phyloP scores from a whole-genome alignment of 1,284 basidiomycete genomes.

The Cryptococcus neoformans region DNA sequence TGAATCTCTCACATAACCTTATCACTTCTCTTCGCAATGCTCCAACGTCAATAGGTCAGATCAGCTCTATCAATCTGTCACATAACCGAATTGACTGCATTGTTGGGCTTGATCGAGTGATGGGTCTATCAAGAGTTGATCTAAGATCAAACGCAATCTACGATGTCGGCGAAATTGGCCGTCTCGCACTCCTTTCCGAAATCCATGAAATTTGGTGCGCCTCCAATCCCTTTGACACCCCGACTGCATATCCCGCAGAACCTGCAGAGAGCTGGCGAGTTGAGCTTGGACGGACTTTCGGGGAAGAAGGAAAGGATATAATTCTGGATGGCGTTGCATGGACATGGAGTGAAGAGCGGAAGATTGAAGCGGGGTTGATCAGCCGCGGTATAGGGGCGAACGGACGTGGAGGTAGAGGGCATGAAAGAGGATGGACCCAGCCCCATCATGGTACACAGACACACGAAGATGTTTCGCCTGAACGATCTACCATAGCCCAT shows the following conservation, averaged over 20 bases:
- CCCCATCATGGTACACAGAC: not conserved
- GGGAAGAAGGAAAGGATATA: conserved; percentile 69
- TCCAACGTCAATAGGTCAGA: conserved; percentile 72
- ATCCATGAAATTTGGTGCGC: conserved; percentile 73
- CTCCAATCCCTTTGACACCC: conserved; percentile 68
- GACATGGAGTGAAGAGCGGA: conserved; percentile 71
- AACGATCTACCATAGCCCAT: not conserved
- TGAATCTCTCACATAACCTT: conserved; percentile 93
- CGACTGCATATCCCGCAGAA: not conserved
- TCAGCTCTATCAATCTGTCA: conserved; percentile 71
- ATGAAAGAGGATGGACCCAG: not conserved
- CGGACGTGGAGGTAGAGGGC: conserved; percentile 3
- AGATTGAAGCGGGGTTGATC: conserved; percentile 37
- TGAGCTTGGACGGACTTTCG: conserved; percentile 76
- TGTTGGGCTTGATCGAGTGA: conserved; percentile 85
- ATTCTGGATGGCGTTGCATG: conserved; percentile 70
- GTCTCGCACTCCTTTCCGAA: conserved; percentile 74
- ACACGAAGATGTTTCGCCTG: no score
- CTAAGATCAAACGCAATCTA: conserved; percentile 76
- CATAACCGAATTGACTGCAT: conserved; percentile 88
- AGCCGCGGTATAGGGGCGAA: not conserved
- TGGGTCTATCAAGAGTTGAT: conserved; percentile 78
- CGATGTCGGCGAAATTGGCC: conserved; percentile 80
- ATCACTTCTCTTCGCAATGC: conserved; percentile 92
- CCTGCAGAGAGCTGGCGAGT: conserved; percentile 62